Evolutionary conservation across 768 basidiomycete species (phyloP).

Genomic region (Boletus insuetus): DNA sequence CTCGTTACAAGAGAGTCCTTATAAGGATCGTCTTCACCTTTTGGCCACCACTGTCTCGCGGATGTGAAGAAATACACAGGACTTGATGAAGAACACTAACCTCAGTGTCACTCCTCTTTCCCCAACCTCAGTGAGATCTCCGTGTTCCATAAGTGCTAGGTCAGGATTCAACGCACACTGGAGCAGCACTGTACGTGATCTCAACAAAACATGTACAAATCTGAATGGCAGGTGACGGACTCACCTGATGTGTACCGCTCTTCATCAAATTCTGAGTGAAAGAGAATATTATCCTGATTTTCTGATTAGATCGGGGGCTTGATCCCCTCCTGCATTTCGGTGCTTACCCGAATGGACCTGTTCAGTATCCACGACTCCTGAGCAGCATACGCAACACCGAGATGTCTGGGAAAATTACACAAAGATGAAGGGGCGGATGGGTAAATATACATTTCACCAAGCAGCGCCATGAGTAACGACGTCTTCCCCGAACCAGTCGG

Average conservation of each 20-base stretch:
- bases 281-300: conserved; percentile 10
- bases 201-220: background rate
- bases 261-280: conserved; percentile 5
- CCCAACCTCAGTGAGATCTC: conserved; percentile 68
- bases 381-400: conserved; percentile 74
- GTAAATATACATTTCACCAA: conserved; percentile 64
- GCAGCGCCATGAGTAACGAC: conserved; percentile 60
- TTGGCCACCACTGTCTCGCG: conserved; percentile 5
- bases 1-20: background rate
- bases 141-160: conserved; percentile 48
- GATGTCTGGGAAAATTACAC: conserved; percentile 63
- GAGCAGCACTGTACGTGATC: conserved; percentile 26
- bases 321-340: too few relatives aligned
- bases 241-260: conserved; percentile 3
- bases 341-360: conserved; percentile 58
- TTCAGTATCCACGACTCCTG: conserved; percentile 88
- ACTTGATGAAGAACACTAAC: conserved; percentile 13
- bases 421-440: conserved; percentile 51
- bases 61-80: background rate
- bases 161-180: conserved; percentile 44
- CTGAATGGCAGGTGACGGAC: background rate
- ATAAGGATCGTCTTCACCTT: conserved; percentile 1
- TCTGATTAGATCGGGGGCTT: background rate
- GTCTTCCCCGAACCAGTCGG: conserved; percentile 64
- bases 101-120: conserved; percentile 63